These are phyloP conservation scores for Scedosporium dehoogii DNA, from an alignment of 2,329 filamentous ascomycete species.

Conservation along the genomic window DNA sequence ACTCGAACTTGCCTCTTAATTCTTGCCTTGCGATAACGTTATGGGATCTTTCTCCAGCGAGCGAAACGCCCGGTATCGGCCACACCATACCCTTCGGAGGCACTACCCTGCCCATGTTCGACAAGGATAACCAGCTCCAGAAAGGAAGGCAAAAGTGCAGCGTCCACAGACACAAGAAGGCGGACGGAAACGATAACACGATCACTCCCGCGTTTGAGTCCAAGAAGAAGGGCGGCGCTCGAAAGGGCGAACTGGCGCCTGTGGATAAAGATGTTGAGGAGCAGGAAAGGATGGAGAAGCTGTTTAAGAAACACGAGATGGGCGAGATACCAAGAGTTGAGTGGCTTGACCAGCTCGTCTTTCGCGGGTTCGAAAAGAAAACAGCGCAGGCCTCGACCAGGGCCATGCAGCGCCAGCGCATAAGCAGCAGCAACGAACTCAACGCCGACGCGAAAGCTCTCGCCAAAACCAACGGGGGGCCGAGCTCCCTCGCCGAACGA, in stretches of 20 bases:
- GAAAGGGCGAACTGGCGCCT: conserved; percentile 36
- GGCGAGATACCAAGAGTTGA: conserved; percentile 87
- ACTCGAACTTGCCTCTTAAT: conserved; percentile 71
- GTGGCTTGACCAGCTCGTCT: conserved; percentile 93
- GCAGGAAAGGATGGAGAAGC: conserved; percentile 74
- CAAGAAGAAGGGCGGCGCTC: conserved; percentile 41
- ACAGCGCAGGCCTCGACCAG: conserved; percentile 31
- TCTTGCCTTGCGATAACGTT: conserved; percentile 84
- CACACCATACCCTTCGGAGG: conserved; percentile 89
- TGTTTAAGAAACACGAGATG: conserved; percentile 98
- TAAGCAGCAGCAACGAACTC: neutral
- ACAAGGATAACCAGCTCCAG: conserved; percentile 79
- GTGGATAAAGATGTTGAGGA: conserved; percentile 70
- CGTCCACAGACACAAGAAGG: conserved; percentile 69
- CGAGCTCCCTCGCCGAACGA: conserved; percentile 8
- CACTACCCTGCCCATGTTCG: conserved; percentile 86
- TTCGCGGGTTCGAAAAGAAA: conserved; percentile 72
- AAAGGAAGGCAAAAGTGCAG: conserved; percentile 90
- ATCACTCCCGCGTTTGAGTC: conserved; percentile 63
- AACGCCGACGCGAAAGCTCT: conserved; percentile 19
- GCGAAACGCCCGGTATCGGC: conserved; percentile 56
- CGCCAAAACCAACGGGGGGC: conserved; percentile 31
- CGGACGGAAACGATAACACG: conserved; percentile 74
- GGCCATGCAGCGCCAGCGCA: conserved; percentile 27
- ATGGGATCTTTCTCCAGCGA: conserved; percentile 85